Conservation (phyloP, 331 rosid genomes). For the Dryas integrifolia region DNA sequence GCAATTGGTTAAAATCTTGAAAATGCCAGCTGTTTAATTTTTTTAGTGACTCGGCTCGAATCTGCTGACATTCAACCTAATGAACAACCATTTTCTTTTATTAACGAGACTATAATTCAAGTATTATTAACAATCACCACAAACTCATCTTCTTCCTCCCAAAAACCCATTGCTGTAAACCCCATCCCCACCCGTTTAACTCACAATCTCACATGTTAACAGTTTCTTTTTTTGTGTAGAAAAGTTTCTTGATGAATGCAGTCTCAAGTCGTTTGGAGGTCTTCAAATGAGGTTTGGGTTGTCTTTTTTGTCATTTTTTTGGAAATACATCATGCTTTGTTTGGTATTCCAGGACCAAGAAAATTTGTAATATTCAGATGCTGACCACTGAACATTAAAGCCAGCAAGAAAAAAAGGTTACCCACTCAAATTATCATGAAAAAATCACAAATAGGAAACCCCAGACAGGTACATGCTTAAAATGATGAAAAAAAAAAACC, state of each 20-base stretch:
- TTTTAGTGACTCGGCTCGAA: too few species aligned
- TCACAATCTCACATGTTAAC: neutral
- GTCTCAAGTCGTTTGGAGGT: neutral
- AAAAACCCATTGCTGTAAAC: neutral
- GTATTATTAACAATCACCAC: neutral
- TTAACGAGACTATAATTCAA: too few species aligned
- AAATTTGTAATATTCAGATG: too few species aligned
- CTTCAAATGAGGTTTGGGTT: neutral
- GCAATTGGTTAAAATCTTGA: neutral
- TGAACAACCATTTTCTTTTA: neutral
- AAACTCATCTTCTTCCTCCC: neutral
- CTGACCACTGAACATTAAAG: too few species aligned
- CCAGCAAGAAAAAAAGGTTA: too few species aligned
- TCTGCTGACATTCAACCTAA: too few species aligned
- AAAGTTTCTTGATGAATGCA: neutral
- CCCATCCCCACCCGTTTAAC: neutral
- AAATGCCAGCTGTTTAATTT: neutral
- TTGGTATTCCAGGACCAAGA: too few species aligned
- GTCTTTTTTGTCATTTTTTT: neutral
- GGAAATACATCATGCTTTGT: too few species aligned
- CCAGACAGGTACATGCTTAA: too few species aligned
- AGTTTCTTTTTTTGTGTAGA: neutral
- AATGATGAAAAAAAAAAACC: too few species aligned
- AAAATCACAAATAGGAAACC: too few species aligned
- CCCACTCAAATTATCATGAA: too few species aligned